phyloP scores from a whole-genome alignment of 1,284 basidiomycete genomes.

The Wallemia hederae region DNA sequence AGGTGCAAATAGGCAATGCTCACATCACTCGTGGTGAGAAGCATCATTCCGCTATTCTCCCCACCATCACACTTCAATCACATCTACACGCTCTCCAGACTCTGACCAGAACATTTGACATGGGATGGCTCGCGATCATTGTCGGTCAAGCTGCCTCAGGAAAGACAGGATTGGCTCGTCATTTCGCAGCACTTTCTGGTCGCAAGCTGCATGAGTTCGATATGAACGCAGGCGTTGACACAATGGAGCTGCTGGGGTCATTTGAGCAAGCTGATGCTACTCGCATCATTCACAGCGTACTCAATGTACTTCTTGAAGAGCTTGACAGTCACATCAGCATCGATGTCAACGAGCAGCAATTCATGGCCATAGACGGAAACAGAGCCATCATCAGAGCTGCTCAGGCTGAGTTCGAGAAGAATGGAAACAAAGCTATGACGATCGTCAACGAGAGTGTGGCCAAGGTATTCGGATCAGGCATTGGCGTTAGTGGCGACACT shows the following conservation, averaged over 20 bases:
- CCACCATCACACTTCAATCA: constrained; percentile 25
- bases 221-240: constrained; percentile 68
- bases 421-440: not conserved
- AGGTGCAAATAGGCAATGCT: constrained; percentile 42
- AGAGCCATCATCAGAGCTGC: not conserved
- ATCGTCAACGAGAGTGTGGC: not conserved
- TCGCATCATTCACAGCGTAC: constrained; percentile 6
- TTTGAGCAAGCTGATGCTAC: constrained; percentile 59
- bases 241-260: constrained; percentile 73
- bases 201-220: constrained; percentile 39
- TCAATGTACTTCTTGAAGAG: constrained; percentile 1
- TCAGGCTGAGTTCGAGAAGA: not conserved
- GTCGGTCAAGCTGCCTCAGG: constrained; percentile 46
- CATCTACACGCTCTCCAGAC: constrained; percentile 45
- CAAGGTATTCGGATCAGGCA: not conserved
- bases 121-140: constrained; percentile 67
- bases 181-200: constrained; percentile 42
- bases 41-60: constrained; percentile 3
- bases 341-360: not conserved
- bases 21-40: constrained; percentile 19
- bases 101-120: constrained; percentile 38
- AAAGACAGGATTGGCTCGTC: constrained; percentile 47
- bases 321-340: not conserved
- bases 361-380: not conserved
- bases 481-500: not conserved